Percentiles rank a stretch among this genome's conserved stretches.
phyloP scores from a whole-genome alignment of 148 eudicot genomes.

The Simmondsia chinensis region DNA sequence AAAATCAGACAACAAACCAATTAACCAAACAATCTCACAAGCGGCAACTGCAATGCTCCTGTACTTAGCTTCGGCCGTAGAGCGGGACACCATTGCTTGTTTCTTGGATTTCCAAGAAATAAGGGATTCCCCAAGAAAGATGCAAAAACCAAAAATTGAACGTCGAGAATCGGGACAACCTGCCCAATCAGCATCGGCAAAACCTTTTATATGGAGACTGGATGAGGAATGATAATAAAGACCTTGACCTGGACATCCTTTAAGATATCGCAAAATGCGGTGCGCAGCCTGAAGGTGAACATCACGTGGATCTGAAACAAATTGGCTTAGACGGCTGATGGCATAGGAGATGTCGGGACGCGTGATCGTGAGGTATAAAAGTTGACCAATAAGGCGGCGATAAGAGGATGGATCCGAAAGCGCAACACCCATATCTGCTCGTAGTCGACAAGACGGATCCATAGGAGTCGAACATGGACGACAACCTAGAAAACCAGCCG shows the following conservation, averaged over 20 bases:
- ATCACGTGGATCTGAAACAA: not conserved
- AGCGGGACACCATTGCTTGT: not conserved
- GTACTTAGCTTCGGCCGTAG: not conserved
- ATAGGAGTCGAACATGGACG: not conserved
- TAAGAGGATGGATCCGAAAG: not conserved
- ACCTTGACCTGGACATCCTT: not conserved
- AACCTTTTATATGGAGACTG: too few species aligned
- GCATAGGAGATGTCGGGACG: not conserved
- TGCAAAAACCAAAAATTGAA: not conserved
- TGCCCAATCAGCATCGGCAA: not conserved
- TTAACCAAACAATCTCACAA: not conserved
- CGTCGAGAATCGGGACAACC: not conserved
- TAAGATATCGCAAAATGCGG: not conserved
- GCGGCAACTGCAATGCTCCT: not conserved
- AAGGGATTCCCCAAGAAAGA: not conserved
- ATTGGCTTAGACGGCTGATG: not conserved
- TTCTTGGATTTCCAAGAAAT: slow-evolving; percentile 9
- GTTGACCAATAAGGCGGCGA: not conserved
- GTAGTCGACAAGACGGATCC: too few species aligned
- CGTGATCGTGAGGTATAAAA: not conserved
- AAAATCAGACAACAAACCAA: not conserved
- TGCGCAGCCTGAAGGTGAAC: not conserved
- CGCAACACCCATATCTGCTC: not conserved
- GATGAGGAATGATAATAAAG: not conserved
- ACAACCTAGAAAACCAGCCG: not conserved